Evolutionary conservation across 2,329 filamentous ascomycete genomes (phyloP), one percentile per base, ranked within the genome.

Genomic region (Blastomyces parvus): DNA sequence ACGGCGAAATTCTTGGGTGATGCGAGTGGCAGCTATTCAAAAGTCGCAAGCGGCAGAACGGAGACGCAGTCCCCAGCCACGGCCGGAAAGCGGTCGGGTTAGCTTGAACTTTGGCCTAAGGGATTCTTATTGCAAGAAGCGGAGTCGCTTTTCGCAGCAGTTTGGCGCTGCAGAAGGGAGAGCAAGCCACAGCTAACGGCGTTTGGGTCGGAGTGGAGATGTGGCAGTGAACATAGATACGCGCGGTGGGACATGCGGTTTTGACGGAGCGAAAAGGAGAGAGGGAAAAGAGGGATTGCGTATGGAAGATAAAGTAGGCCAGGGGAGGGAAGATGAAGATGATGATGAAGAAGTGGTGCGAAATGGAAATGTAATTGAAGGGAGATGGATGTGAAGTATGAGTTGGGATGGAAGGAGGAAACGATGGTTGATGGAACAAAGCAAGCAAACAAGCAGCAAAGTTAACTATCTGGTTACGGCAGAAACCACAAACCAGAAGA

Each of bases 1-100:
- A 27, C 63, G 67, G 38, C 63, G 65, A 62, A 70, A 66, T 53
- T 68, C 59, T 17, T 64, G 61, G 40, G 60, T 62, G 30, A 69
- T 63, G 55, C 59, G 55, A 25, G 65, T 59, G 17, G 65, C 36
- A 59, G 56, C 57, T 59, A 48, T 46, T 17, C 27, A 59, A 48
- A 44, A 36, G 9, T 36, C 33, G 36, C 33, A 57, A 7, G 57
- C 25, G 40, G 25, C 40, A 14, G 27, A 33, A 22, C 1, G 57
- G 57, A 46, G 42, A 44, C 7, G 8, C 6, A n/a, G 40, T 33
- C 57, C 57, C 57, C 57, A 59, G 57, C 57, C 57, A 59, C 57
- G 48, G 57, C 42, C 57, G 57, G 57, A 59, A 42, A 59, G 57
- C 13, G 22, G 55, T 13, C 7, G 27, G 55, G 55, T 57, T 42